Percentiles rank a stretch among this genome's conserved stretches.
Conservation (phyloP, 257 asterid genomes). For the Parsonsia alboflavescens region DNA sequence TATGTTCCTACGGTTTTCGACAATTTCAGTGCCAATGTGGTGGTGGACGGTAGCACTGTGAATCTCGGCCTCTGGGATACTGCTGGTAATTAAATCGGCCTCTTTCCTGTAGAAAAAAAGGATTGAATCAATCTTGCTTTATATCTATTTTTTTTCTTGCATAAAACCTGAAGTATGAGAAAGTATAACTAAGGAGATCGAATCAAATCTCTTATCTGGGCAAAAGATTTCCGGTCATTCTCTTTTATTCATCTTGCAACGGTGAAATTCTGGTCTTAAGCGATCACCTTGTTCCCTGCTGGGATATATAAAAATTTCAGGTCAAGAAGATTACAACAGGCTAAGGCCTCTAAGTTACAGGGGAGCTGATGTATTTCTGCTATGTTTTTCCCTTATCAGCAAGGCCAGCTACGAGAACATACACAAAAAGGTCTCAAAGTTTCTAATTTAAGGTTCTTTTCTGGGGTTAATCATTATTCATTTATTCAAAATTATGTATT, state of each 20-base stretch:
- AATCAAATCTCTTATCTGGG: too few relatives aligned
- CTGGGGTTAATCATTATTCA: not conserved
- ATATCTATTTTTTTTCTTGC: too few relatives aligned
- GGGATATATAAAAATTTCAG: constrained; percentile 28
- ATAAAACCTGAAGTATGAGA: too few relatives aligned
- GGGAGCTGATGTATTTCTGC: constrained; percentile 79
- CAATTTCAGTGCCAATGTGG: constrained; percentile 84
- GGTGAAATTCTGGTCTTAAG: not conserved
- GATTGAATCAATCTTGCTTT: too few relatives aligned
- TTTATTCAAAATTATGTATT: too few relatives aligned
- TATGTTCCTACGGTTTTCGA: constrained; percentile 89
- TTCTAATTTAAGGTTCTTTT: not conserved
- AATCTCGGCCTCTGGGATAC: constrained; percentile 94
- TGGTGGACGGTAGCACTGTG: constrained; percentile 80
- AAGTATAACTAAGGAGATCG: too few relatives aligned
- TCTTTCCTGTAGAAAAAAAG: not conserved
- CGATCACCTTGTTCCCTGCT: not conserved
- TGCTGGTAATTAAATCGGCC: constrained; percentile 44
- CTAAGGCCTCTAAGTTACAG: constrained; percentile 79
- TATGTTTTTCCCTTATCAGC: constrained; percentile 76
- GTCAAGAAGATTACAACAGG: constrained; percentile 91
- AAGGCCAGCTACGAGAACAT: constrained; percentile 87
- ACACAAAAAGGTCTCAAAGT: constrained; percentile 50
- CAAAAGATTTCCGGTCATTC: too few relatives aligned
- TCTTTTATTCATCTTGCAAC: not conserved